These are phyloP conservation scores for Sedum album DNA, from an alignment of 164 flowering plant genomes.

Conservation along the genomic window DNA sequence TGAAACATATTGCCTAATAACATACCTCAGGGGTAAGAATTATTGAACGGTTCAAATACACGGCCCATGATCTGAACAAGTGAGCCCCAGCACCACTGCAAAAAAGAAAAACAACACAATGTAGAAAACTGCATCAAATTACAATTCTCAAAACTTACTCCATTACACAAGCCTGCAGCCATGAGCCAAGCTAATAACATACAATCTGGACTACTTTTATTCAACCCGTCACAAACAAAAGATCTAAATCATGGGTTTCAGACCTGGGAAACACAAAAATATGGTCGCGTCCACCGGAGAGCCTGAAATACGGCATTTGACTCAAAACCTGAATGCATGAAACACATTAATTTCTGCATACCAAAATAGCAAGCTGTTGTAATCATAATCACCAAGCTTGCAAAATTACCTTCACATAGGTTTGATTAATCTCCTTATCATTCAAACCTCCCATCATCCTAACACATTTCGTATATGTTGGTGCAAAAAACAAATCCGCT, in stretches of 20 bases:
- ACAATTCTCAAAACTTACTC: background rate
- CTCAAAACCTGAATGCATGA: constrained; percentile 56
- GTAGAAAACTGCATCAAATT: background rate
- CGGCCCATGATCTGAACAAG: constrained; percentile 88
- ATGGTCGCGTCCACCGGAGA: constrained; percentile 87
- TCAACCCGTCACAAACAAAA: background rate
- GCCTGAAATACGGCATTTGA: constrained; percentile 92
- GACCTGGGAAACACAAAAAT: constrained; percentile 96
- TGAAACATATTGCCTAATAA: background rate
- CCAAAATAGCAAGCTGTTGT: background rate
- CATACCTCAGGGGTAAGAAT: constrained; percentile 93
- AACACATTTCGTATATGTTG: constrained; percentile 81
- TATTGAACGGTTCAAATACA: constrained; percentile 77
- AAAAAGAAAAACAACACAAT: constrained; percentile 7
- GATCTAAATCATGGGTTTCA: background rate
- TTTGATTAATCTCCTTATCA: constrained; percentile 80
- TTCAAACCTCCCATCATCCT: constrained; percentile 84
- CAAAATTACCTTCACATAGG: constrained; percentile 65
- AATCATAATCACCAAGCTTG: background rate
- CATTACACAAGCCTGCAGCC: background rate
- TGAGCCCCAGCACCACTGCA: constrained; percentile 96
- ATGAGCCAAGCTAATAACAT: background rate
- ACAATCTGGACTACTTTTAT: background rate
- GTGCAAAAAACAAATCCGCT: constrained; percentile 93
- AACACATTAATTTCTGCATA: background rate